Conservation (phyloP, 768 basidiomycete species). For the Termitomyces sp. region DNA sequence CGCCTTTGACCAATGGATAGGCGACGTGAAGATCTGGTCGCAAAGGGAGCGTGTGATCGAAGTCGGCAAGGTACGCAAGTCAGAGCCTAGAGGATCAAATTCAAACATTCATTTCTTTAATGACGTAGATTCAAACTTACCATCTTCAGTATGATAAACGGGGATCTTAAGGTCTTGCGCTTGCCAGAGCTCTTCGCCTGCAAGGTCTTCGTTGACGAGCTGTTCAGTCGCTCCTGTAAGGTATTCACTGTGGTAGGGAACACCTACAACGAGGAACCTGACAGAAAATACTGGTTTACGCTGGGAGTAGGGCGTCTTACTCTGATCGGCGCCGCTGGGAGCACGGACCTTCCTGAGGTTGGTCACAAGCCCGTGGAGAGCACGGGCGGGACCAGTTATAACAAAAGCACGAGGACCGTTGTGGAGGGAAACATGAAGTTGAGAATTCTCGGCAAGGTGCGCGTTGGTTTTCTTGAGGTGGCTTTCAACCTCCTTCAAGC, state of each 20-base stretch:
- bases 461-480: constrained; percentile 87
- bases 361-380: constrained; percentile 92
- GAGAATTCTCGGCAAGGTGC: constrained; percentile 72
- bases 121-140: constrained; percentile 34
- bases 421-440: constrained; percentile 82
- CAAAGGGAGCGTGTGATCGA: constrained; percentile 85
- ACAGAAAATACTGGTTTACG: constrained; percentile 90
- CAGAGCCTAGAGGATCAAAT: constrained; percentile 51
- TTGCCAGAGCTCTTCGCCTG: constrained; percentile 68
- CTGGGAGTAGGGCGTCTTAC: constrained; percentile 91
- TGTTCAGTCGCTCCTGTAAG: constrained; percentile 69
- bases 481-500: constrained; percentile 66
- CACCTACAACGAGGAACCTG: constrained; percentile 92
- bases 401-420: constrained; percentile 91
- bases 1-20: constrained; percentile 91
- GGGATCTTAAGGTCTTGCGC: constrained; percentile 67
- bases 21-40: constrained; percentile 87
- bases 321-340: constrained; percentile 82
- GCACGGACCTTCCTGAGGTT: constrained; percentile 88
- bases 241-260: constrained; percentile 93
- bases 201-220: constrained; percentile 69
- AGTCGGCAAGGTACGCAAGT: constrained; percentile 62
- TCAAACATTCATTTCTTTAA: neutral
- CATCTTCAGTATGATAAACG: constrained; percentile 91
- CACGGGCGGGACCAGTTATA: constrained; percentile 85